These are phyloP conservation scores for Cladosporium oxysporum DNA, from an alignment of 2,329 filamentous ascomycete species.

Conservation along the genomic window DNA sequence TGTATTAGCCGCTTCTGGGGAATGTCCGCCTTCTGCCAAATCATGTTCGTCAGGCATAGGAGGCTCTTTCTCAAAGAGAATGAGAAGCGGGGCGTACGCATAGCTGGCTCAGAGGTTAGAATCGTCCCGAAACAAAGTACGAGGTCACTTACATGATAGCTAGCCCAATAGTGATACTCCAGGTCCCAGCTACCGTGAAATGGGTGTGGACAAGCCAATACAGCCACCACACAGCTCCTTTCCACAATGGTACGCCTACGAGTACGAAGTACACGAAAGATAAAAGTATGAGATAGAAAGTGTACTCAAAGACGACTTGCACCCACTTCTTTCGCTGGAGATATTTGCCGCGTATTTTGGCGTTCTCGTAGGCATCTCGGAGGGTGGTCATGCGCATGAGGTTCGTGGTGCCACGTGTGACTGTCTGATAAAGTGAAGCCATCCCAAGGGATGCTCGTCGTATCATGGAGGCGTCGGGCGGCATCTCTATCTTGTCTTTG, in stretches of 20 bases:
- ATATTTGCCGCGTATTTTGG: constrained; percentile 24
- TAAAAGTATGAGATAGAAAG: constrained; percentile 40
- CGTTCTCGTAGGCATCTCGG: constrained; percentile 25
- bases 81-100: constrained; percentile 34
- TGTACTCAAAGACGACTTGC: constrained; percentile 42
- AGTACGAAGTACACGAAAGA: constrained; percentile 50
- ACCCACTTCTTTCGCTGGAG: constrained; percentile 35
- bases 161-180: neutral
- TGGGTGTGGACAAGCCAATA: neutral
- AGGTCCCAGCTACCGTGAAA: neutral
- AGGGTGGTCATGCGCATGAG: too few species aligned
- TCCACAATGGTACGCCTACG: constrained; percentile 50
- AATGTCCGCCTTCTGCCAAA: too few species aligned
- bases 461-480: too few species aligned
- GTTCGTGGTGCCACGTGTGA: too few species aligned
- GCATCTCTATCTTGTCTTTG: too few species aligned
- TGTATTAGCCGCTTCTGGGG: constrained; percentile 36
- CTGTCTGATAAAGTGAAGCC: too few species aligned
- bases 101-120: constrained; percentile 35
- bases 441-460: too few species aligned
- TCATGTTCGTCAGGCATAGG: constrained; percentile 32
- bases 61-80: constrained; percentile 38
- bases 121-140: neutral
- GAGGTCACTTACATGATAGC: neutral
- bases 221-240: constrained; percentile 34